Conservation (phyloP, 116 monocot genomes). For the Dioscorea cayenensis region DNA sequence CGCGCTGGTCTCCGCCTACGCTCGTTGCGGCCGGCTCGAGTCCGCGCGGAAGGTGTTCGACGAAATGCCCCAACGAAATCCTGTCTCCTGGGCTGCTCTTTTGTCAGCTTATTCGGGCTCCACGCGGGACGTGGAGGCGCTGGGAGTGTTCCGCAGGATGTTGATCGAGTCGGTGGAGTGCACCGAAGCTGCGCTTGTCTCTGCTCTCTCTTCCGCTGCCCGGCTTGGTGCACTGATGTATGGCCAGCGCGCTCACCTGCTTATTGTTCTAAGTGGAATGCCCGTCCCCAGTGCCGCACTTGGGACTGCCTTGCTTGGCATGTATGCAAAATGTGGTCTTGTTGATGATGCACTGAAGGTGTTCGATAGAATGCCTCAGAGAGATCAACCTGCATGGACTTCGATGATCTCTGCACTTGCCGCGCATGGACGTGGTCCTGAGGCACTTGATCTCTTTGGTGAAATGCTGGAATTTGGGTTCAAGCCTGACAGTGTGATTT, state of each 20-base stretch:
- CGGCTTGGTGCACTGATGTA: conserved; percentile 11
- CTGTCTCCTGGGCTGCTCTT: conserved; percentile 26
- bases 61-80: conserved; percentile 1
- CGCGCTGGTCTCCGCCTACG: conserved; percentile 19
- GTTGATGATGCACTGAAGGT: conserved; percentile 6
- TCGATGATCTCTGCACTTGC: conserved; percentile 23
- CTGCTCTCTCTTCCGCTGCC: conserved; percentile 22
- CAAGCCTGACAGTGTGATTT: conserved; percentile 18
- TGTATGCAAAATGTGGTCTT: conserved; percentile 23
- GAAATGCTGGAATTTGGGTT: conserved; percentile 13
- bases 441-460: conserved; percentile 19
- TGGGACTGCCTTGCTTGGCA: conserved; percentile 21
- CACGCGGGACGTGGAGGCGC: conserved; percentile 8
- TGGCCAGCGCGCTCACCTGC: conserved; percentile 6
- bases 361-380: conserved; percentile 15
- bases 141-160: neutral
- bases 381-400: conserved; percentile 19
- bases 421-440: conserved; percentile 12
- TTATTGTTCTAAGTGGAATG: neutral
- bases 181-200: conserved; percentile 20
- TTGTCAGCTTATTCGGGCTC: conserved; percentile 11
- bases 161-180: neutral
- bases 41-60: conserved; percentile 17
- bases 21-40: conserved; percentile 10
- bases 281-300: neutral